Percentiles rank a stretch among this genome's conserved stretches.
Evolutionary conservation across 805 yeast species (phyloP).

Genomic region (Candida vaughaniae): DNA sequence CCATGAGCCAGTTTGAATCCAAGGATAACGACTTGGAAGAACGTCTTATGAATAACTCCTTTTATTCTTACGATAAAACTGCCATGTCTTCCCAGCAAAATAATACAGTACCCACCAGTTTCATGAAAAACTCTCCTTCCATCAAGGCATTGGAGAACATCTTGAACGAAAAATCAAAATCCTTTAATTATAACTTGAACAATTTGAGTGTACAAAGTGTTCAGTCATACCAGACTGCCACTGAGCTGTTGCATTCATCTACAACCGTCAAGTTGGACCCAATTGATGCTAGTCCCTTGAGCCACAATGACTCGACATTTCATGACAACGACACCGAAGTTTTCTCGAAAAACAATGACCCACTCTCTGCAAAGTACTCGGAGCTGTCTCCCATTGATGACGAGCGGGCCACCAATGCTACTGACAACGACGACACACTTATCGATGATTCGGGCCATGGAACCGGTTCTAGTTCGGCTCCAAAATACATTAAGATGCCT

Average conservation of each 20-base stretch:
- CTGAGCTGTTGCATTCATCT: slow-evolving; percentile 5
- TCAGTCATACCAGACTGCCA: slow-evolving; percentile 15
- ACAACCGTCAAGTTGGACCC: not conserved
- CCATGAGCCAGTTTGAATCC: slow-evolving; percentile 8
- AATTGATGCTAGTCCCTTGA: slow-evolving; percentile 9
- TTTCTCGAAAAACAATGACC: not conserved
- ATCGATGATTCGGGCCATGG: slow-evolving; percentile 16
- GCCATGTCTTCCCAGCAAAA: slow-evolving; percentile 11
- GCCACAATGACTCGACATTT: slow-evolving; percentile 14
- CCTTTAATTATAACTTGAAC: slow-evolving; percentile 14
- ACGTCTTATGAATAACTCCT: slow-evolving; percentile 30
- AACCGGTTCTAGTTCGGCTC: not conserved
- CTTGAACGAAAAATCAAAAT: slow-evolving; percentile 22
- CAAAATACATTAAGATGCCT: slow-evolving; percentile 15
- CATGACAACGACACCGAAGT: slow-evolving; percentile 5
- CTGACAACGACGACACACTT: slow-evolving; percentile 26
- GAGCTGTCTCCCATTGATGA: not conserved
- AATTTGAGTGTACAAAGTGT: slow-evolving; percentile 8
- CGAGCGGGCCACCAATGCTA: slow-evolving; percentile 2
- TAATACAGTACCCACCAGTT: slow-evolving; percentile 23
- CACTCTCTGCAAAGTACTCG: not conserved
- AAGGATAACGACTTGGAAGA: slow-evolving; percentile 22
- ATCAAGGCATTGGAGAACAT: slow-evolving; percentile 41
- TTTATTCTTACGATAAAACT: slow-evolving; percentile 24
- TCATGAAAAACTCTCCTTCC: slow-evolving; percentile 41